Conservation (phyloP, 1,139 yeast species). For the Taphrina sp. region DNA sequence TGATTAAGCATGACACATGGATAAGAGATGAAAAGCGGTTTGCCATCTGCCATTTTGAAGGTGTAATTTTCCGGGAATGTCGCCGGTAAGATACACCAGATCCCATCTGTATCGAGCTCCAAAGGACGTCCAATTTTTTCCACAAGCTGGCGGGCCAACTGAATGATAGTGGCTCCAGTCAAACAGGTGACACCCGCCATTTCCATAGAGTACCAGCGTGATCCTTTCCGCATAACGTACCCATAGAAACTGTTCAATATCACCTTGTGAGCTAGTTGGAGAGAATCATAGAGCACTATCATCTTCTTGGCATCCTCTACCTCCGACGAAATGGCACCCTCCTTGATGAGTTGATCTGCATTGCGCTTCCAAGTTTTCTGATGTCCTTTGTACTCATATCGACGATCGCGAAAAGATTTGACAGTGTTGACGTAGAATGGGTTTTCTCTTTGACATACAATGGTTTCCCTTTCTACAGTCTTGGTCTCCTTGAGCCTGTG, state of each 20-base stretch:
- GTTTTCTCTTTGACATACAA: slow-evolving; percentile 94
- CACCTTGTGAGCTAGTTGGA: slow-evolving; percentile 95
- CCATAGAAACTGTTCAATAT: slow-evolving; percentile 96
- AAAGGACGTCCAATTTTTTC: slow-evolving; percentile 93
- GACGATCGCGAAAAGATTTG: slow-evolving; percentile 87
- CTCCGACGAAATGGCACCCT: slow-evolving; percentile 55
- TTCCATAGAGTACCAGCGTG: slow-evolving; percentile 99
- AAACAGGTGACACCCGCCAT: slow-evolving; percentile 99
- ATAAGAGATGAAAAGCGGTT: slow-evolving; percentile 72
- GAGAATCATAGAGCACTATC: slow-evolving; percentile 89
- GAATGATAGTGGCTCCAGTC: slow-evolving; percentile 97
- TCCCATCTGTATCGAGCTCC: slow-evolving; percentile 98
- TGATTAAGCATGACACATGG: slow-evolving; percentile 97
- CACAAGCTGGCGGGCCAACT: slow-evolving; percentile 91
- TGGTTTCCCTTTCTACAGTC: slow-evolving; percentile 84
- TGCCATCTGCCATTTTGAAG: slow-evolving; percentile 73
- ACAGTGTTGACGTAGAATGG: slow-evolving; percentile 97
- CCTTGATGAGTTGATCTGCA: slow-evolving; percentile 54
- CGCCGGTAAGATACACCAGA: slow-evolving; percentile 95
- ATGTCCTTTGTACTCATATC: slow-evolving; percentile 90
- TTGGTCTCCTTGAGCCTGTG: slow-evolving; percentile 78
- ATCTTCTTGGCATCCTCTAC: slow-evolving; percentile 85
- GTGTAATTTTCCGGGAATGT: slow-evolving; percentile 88
- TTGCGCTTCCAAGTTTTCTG: slow-evolving; percentile 95
- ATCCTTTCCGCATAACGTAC: slow-evolving; percentile 97